Evolutionary conservation across 208 protist genomes (phyloP).

Genomic region (Angomonas deanei): DNA sequence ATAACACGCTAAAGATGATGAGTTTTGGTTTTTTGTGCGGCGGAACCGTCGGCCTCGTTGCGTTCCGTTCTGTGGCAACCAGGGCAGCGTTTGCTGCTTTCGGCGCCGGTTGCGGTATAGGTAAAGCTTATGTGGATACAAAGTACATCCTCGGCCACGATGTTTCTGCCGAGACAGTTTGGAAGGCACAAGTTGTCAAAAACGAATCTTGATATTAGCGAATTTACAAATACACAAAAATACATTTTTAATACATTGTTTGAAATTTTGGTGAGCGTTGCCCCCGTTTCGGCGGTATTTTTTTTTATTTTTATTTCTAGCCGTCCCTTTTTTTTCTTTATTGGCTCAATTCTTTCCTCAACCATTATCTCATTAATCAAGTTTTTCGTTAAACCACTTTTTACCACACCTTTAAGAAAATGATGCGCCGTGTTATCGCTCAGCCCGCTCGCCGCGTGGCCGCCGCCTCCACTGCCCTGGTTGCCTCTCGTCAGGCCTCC

Average conservation of each 20-base stretch:
- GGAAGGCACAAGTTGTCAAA: constrained; percentile 49
- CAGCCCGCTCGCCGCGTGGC: constrained; percentile 12
- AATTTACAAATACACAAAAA: constrained; percentile 5
- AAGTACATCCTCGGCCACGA: constrained; percentile 84
- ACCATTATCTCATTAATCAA: background rate
- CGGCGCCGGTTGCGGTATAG: constrained; percentile 74
- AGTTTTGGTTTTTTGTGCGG: constrained; percentile 71
- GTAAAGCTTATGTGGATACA: constrained; percentile 79
- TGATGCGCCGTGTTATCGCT: constrained; percentile 31
- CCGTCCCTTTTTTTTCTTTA: constrained; percentile 8
- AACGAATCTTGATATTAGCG: constrained; percentile 8
- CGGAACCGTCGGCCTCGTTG: constrained; percentile 48
- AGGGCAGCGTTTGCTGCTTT: constrained; percentile 55
- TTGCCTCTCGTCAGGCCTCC: constrained; percentile 20
- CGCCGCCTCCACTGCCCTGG: background rate
- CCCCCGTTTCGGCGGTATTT: background rate
- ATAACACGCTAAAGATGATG: constrained; percentile 73
- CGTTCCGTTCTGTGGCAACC: constrained; percentile 53
- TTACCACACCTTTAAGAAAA: constrained; percentile 4
- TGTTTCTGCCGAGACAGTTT: constrained; percentile 50
- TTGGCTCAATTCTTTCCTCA: background rate
- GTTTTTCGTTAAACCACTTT: background rate
- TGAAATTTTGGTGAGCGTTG: background rate
- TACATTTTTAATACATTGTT: constrained; percentile 1
- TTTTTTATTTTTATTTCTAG: constrained; percentile 1